These are phyloP conservation scores for Fusarium gaditjirri DNA, from an alignment of 2,329 filamentous ascomycete species.

Conservation along the genomic window DNA sequence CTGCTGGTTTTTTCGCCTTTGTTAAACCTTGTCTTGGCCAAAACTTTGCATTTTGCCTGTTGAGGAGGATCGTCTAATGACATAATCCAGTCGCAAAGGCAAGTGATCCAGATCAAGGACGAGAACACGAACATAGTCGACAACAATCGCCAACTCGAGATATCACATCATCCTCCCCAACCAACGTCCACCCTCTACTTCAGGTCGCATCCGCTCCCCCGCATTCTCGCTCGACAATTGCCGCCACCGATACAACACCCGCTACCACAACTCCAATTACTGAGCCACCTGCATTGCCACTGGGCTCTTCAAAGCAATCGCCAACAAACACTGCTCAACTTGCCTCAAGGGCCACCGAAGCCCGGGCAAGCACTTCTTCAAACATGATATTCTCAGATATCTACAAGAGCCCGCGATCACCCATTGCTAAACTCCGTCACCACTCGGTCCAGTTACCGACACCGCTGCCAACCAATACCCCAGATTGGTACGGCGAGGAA, in stretches of 20 bases:
- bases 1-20: constrained; percentile 3
- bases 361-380: constrained; percentile 29
- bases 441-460: constrained; percentile 46
- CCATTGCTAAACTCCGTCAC: constrained; percentile 62
- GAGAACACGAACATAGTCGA: neutral
- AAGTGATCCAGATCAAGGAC: constrained; percentile 16
- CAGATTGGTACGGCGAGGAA: constrained; percentile 59
- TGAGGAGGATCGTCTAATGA: constrained; percentile 8
- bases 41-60: constrained; percentile 7
- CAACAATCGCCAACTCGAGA: constrained; percentile 24
- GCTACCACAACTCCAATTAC: constrained; percentile 24
- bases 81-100: constrained; percentile 18
- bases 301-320: constrained; percentile 8
- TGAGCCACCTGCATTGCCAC: constrained; percentile 18
- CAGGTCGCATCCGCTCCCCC: constrained; percentile 34
- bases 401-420: constrained; percentile 66
- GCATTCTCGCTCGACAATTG: constrained; percentile 38
- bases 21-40: constrained; percentile 2
- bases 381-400: constrained; percentile 69
- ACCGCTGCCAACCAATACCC: constrained; percentile 44
- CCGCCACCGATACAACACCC: constrained; percentile 29
- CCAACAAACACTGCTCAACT: constrained; percentile 12
- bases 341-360: constrained; percentile 32
- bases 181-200: constrained; percentile 37
- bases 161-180: constrained; percentile 36